These are phyloP conservation scores for Priceomyces medius DNA, from an alignment of 805 yeast genomes.

Conservation along the genomic window DNA sequence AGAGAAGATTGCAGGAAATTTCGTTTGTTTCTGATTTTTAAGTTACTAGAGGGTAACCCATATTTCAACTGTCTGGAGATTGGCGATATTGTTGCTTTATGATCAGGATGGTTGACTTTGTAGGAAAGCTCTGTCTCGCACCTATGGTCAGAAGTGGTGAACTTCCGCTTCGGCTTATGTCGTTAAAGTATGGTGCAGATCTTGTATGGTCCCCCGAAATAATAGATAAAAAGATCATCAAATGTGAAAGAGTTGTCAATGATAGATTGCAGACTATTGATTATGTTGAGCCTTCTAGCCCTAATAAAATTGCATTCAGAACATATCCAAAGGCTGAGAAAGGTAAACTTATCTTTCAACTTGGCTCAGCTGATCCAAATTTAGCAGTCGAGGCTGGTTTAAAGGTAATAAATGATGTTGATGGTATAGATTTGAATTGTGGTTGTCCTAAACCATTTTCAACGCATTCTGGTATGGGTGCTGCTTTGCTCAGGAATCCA, in stretches of 20 bases:
- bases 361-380: constrained; percentile 83
- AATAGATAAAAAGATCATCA: constrained; percentile 77
- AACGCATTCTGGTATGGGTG: constrained; percentile 96
- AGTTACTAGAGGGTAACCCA: too few species aligned
- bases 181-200: constrained; percentile 86
- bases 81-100: background rate
- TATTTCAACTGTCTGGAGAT: too few species aligned
- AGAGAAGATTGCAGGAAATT: too few species aligned
- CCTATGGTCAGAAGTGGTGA: constrained; percentile 98
- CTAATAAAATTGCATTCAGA: constrained; percentile 61
- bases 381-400: constrained; percentile 87
- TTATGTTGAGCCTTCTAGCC: constrained; percentile 41
- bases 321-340: constrained; percentile 63
- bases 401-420: constrained; percentile 80
- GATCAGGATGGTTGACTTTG: constrained; percentile 57
- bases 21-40: too few species aligned
- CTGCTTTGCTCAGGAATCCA: constrained; percentile 82
- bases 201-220: constrained; percentile 95
- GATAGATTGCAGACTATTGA: constrained; percentile 58
- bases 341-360: constrained; percentile 76
- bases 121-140: constrained; percentile 81
- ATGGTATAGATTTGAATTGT: constrained; percentile 89
- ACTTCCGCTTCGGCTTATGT: constrained; percentile 79
- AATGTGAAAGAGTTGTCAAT: constrained; percentile 66
- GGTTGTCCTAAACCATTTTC: constrained; percentile 98